phyloP scores from a whole-genome alignment of 129 eudicot genomes.

The Erigeron canadensis region DNA sequence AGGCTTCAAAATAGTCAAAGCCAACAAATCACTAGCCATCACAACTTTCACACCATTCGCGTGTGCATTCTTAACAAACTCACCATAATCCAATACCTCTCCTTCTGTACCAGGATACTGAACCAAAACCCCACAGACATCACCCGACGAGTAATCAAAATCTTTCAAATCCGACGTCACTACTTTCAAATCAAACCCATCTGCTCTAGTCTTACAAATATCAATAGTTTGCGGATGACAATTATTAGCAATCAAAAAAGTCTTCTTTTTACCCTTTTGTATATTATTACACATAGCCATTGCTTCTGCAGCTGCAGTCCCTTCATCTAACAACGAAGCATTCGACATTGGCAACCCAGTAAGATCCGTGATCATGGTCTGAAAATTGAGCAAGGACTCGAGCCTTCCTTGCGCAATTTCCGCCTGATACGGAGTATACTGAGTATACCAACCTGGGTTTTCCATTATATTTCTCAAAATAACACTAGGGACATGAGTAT shows the following conservation, averaged over 20 bases:
- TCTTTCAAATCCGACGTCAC: slow-evolving; percentile 66
- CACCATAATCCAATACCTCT: slow-evolving; percentile 80
- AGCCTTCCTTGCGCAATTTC: slow-evolving; percentile 91
- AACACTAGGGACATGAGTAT: slow-evolving; percentile 81
- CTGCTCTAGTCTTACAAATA: slow-evolving; percentile 80
- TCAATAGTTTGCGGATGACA: slow-evolving; percentile 95
- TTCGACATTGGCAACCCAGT: slow-evolving; percentile 91
- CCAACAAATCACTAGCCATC: slow-evolving; percentile 90
- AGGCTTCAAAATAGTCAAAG: slow-evolving; percentile 85
- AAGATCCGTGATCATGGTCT: slow-evolving; percentile 76
- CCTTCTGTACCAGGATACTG: slow-evolving; percentile 99
- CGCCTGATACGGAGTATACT: slow-evolving; percentile 94
- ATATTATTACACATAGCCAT: slow-evolving; percentile 97
- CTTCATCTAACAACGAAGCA: slow-evolving; percentile 87
- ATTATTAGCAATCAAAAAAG: slow-evolving; percentile 74
- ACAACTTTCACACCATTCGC: slow-evolving; percentile 92
- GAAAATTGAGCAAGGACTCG: slow-evolving; percentile 76
- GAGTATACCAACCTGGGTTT: slow-evolving; percentile 96
- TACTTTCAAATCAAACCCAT: slow-evolving; percentile 75
- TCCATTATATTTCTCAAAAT: slow-evolving; percentile 89
- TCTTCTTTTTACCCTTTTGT: slow-evolving; percentile 76
- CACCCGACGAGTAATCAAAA: slow-evolving; percentile 72
- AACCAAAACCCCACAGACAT: slow-evolving; percentile 87
- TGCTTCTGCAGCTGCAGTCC: slow-evolving; percentile 95
- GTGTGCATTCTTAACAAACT: slow-evolving; percentile 84